Evolutionary conservation across 1,139 yeast species (phyloP), one percentile per base, ranked within the genome.

Genomic region (Williopsis jadinii): DNA sequence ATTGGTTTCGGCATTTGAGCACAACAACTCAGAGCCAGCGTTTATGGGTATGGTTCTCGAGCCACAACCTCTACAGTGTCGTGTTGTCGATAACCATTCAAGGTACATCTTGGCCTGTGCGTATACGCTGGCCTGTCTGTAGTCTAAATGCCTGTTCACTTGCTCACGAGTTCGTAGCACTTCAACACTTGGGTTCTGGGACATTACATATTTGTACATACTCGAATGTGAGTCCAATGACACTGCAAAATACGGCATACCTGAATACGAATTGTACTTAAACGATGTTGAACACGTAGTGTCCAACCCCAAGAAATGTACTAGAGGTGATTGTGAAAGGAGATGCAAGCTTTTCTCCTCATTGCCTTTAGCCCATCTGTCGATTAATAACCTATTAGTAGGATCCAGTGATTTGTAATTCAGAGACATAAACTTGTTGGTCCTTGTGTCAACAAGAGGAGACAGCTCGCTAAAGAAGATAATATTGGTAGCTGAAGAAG

Each of bases 11-110:
- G 61, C 56, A 9, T n/a, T 14, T 3, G 30, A 13, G 60, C 97
- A 90, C 24, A 61, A 54, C 41, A 88, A 64, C 61, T 87, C 86
- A 12, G 92, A 83, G 0, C 97, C 97, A 0, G 86, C 95, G 56
- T 86, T 80, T 26, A 84, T 73, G 8, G 88, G 80, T 47, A 84
- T 72, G 15, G 80, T 80, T 40, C 67, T 70, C 2, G 73, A 59
- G 1, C 96, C 97, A 64, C 98, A 92, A 0, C 95, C 95, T 8
- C 94, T 90, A 58, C 98, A 90, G 61, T 73, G 84, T 45, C 71
- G 68, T 56, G 84, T 84, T 39, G 90, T 76, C 37, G 64, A 61
- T 41, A 85, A 67, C 97, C 97, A 90, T 59, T 88, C 95, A 42
- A 87, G 58, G 55, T 81, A 84, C 81, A 84, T 86, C 46, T 83